These are phyloP conservation scores for Phoma herbarum DNA, from an alignment of 2,329 filamentous ascomycete genomes.

Conservation along the genomic window DNA sequence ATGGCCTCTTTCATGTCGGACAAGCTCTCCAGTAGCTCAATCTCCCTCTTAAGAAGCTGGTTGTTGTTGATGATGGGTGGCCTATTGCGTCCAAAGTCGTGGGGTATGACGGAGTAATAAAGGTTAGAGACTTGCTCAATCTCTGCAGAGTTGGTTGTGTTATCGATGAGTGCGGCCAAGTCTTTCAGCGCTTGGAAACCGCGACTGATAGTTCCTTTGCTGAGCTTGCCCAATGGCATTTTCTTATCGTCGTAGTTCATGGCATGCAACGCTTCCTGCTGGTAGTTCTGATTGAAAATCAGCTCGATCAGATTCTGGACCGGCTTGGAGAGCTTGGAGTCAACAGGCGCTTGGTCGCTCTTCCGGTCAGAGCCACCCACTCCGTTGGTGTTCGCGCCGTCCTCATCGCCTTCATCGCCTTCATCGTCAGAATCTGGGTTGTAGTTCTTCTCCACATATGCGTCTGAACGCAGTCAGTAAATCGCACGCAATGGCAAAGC, in stretches of 20 bases:
- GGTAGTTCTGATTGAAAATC: constrained; percentile 82
- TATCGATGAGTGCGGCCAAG: constrained; percentile 71
- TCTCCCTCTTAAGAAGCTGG: constrained; percentile 73
- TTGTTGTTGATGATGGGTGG: constrained; percentile 72
- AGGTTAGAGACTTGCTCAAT: constrained; percentile 74
- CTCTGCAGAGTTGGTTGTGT: constrained; percentile 60
- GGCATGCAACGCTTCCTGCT: constrained; percentile 70
- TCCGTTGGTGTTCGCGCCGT: constrained; percentile 47
- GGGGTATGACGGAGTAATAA: constrained; percentile 85
- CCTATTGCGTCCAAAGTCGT: constrained; percentile 76
- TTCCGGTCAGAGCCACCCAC: constrained; percentile 43
- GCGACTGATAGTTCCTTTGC: constrained; percentile 76
- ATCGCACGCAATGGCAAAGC: no score
- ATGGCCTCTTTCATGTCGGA: constrained; percentile 86
- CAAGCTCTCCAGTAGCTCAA: constrained; percentile 81
- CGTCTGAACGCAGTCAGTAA: constrained; percentile 56
- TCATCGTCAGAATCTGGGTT: constrained; percentile 68
- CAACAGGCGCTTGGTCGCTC: constrained; percentile 32
- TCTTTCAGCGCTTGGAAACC: constrained; percentile 83
- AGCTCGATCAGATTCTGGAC: constrained; percentile 77
- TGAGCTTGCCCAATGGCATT: constrained; percentile 83
- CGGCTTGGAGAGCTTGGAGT: constrained; percentile 65
- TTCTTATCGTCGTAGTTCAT: constrained; percentile 79
- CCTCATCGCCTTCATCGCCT: constrained; percentile 49
- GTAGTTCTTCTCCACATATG: constrained; percentile 81